Conservation (phyloP, 1,284 basidiomycete genomes). For the Sporisorium iseilematis-ciliati region DNA sequence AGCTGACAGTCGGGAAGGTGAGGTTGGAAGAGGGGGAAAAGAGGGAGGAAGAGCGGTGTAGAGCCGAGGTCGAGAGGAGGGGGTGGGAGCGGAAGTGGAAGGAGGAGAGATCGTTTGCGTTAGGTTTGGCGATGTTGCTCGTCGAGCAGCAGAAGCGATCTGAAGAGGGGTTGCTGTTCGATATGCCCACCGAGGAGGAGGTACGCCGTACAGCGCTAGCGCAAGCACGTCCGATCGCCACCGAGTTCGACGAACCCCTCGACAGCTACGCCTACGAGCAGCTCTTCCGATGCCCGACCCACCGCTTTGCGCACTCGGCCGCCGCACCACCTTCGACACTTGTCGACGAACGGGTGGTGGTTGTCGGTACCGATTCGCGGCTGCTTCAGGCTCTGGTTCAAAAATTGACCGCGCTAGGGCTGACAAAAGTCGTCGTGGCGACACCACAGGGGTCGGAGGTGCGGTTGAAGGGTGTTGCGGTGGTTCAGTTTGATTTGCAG, state of each 20-base stretch:
- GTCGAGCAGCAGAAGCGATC: neutral
- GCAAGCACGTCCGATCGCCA: neutral
- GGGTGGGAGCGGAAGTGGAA: neutral
- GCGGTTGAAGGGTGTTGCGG: neutral
- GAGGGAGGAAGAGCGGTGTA: neutral
- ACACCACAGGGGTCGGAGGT: neutral
- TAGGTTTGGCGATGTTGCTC: neutral
- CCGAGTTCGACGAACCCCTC: neutral
- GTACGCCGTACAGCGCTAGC: neutral
- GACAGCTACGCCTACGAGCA: neutral
- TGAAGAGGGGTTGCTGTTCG: neutral
- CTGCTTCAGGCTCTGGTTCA: constrained; percentile 3
- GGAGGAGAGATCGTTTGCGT: neutral
- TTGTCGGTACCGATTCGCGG: constrained; percentile 19
- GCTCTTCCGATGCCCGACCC: neutral
- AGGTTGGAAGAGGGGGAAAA: neutral
- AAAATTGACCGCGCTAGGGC: neutral
- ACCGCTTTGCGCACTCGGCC: neutral
- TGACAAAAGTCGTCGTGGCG: neutral
- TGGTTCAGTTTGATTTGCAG: neutral
- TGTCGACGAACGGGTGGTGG: constrained; percentile 22
- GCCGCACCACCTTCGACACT: constrained; percentile 13
- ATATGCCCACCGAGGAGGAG: neutral
- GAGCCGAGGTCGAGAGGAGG: neutral
- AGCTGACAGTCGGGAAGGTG: neutral